Base-by-base conservation (phyloP, 495 filamentous ascomycete species). In the Xylaria nigripes region DNA sequence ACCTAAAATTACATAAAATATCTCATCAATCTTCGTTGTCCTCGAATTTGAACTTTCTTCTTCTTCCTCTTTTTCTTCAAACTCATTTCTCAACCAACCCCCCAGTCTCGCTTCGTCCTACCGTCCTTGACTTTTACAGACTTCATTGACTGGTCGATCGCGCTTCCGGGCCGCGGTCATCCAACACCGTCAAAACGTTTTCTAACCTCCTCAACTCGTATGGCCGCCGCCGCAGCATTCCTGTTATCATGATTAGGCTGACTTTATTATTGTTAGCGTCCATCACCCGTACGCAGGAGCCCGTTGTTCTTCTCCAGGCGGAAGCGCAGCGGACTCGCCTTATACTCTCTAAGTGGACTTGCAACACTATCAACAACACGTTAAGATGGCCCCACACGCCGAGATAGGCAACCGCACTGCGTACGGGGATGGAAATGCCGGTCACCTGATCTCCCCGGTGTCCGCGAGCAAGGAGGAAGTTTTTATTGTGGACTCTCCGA, bases 221-320 rank as follows among this genome's bases (percentile, higher is more conserved):
- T 64, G 86, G 57, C 54, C 49, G 16, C 34, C 30, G 6, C 59
- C 25, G n/a, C n/a, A 41, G 22, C 18, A 40, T 19, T 46, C 18
- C 57, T 12, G 47, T 34, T 24, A 57, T 34, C 29, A 51, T 50
- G 45, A 27, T 23, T 21, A 16, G 44, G 44, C 59, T 60, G 24
- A 57, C 45, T 2, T 41, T 15, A 47, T 9, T 23, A n/a, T 42
- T 21, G 44, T 13, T 65, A 93, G 92, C 65, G 82, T 86, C 75
- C 92, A 97, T 78, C 87, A 97, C 83, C 90, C 90, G 76, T 95
- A 87, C 85, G 92, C 94, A 82, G 84, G 85, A 84, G 87, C 86
- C 84, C 89, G 89, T 79, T 92, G 91, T 81, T 86, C 89, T 82
- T 85, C 89, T 73, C 81, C 86, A 69, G 81, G 87, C 70, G 90